Evolutionary conservation across 257 asterid genomes (phyloP).

Genomic region (Coffea eugenioides): DNA sequence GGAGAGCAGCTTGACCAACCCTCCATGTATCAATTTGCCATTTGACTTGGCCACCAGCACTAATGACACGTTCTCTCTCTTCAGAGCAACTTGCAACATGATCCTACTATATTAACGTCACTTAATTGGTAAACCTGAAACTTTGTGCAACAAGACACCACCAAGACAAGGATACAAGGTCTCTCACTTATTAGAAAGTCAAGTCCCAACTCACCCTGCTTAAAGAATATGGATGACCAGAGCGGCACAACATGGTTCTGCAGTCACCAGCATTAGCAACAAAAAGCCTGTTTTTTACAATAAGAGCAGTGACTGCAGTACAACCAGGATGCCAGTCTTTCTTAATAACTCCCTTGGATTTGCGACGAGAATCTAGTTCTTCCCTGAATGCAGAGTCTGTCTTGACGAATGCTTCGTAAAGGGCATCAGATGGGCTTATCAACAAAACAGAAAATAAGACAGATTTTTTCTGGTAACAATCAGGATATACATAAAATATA

Average conservation of each 20-base stretch:
- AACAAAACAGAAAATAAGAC: neutral
- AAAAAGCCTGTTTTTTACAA: slow-evolving; percentile 63
- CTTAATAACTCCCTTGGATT: slow-evolving; percentile 53
- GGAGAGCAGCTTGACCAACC: slow-evolving; percentile 90
- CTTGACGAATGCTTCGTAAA: slow-evolving; percentile 66
- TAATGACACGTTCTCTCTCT: slow-evolving; percentile 80
- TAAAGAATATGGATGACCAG: slow-evolving; percentile 64
- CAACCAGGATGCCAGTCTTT: slow-evolving; percentile 94
- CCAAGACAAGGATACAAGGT: neutral
- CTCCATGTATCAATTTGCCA: slow-evolving; percentile 97
- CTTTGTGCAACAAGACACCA: neutral
- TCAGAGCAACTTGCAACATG: slow-evolving; percentile 82
- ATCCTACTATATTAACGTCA: slow-evolving; percentile 63
- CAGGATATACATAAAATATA: neutral
- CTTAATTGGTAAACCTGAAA: slow-evolving; percentile 17
- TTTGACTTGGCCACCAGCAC: slow-evolving; percentile 75
- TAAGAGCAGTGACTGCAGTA: slow-evolving; percentile 76
- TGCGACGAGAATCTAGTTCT: slow-evolving; percentile 51
- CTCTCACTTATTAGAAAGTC: neutral
- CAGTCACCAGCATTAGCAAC: slow-evolving; percentile 99
- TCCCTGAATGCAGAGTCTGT: slow-evolving; percentile 80
- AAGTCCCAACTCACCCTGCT: slow-evolving; percentile 72
- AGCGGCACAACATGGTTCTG: slow-evolving; percentile 76
- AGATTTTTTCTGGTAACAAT: neutral
- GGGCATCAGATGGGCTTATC: slow-evolving; percentile 64